phyloP scores from a whole-genome alignment of 129 eudicot species.

The Flaveria trinervia region DNA sequence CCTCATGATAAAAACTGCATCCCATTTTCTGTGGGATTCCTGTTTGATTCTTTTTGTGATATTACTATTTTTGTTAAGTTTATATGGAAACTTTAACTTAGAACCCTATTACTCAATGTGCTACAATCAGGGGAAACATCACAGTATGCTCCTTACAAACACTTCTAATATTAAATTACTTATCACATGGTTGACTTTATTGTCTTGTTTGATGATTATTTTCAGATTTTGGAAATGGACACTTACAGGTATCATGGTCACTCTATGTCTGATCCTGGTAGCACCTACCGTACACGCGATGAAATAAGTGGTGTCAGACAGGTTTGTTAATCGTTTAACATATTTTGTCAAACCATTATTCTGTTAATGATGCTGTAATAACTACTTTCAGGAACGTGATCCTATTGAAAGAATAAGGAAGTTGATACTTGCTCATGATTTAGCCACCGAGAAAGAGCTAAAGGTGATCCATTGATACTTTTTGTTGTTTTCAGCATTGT shows the following conservation, averaged over 20 bases:
- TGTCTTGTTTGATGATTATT: neutral
- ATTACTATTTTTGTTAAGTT: neutral
- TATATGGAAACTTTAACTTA: neutral
- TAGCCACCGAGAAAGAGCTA: conserved; percentile 86
- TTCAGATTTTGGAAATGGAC: conserved; percentile 98
- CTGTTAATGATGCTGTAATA: neutral
- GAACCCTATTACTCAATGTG: neutral
- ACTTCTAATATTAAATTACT: neutral
- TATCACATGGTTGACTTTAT: conserved; percentile 7
- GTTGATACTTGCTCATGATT: conserved; percentile 75
- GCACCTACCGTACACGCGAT: conserved; percentile 99
- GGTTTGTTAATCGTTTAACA: conserved; percentile 39
- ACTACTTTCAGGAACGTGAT: conserved; percentile 79
- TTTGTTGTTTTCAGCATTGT: neutral
- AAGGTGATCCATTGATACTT: conserved; percentile 51
- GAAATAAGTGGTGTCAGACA: conserved; percentile 88
- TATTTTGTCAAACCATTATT: neutral
- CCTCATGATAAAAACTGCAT: neutral
- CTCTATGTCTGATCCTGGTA: conserved; percentile 99
- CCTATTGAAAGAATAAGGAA: conserved; percentile 91
- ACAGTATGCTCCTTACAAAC: neutral
- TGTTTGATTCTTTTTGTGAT: neutral
- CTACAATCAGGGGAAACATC: neutral
- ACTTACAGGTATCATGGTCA: conserved; percentile 98
- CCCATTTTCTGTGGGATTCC: neutral